Percentiles rank a stretch among this genome's conserved stretches.
Evolutionary conservation across 306 rosid species (phyloP).

Genomic region (Lathyrus tuberosus): DNA sequence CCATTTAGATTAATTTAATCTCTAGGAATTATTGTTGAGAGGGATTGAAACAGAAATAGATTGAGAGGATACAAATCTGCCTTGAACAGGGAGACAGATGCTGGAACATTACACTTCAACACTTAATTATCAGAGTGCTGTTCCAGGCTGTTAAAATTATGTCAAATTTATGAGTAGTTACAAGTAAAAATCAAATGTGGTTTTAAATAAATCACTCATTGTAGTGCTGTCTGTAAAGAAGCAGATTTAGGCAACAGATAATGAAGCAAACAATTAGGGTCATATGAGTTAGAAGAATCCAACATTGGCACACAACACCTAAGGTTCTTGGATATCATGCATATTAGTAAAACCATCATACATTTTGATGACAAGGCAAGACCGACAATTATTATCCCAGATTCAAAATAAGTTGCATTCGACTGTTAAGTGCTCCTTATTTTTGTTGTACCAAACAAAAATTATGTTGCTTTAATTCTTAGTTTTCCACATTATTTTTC

Average conservation of each 20-base stretch:
- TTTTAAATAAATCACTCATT: constrained; percentile 17
- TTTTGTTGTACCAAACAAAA: constrained; percentile 21
- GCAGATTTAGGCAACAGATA: constrained; percentile 17
- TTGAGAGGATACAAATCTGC: neutral
- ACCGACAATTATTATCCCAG: neutral
- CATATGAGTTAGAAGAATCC: constrained; percentile 14
- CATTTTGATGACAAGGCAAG: constrained; percentile 8
- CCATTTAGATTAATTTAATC: no score
- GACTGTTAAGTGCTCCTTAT: neutral
- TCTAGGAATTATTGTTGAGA: no score
- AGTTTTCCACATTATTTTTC: neutral
- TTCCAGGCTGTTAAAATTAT: constrained; percentile 22
- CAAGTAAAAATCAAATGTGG: constrained; percentile 8
- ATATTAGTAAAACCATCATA: constrained; percentile 3
- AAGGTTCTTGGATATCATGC: constrained; percentile 12
- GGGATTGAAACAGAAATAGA: no score
- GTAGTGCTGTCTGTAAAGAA: neutral
- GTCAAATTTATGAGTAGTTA: constrained; percentile 16
- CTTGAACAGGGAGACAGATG: constrained; percentile 1
- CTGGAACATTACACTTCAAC: neutral
- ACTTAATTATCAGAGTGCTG: neutral
- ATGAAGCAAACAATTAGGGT: constrained; percentile 19
- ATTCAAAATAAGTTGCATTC: neutral
- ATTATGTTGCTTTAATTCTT: neutral
- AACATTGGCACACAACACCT: neutral